These are phyloP conservation scores for Trichophaea hybrida DNA, from an alignment of 2,329 filamentous ascomycete species.

Conservation along the genomic window DNA sequence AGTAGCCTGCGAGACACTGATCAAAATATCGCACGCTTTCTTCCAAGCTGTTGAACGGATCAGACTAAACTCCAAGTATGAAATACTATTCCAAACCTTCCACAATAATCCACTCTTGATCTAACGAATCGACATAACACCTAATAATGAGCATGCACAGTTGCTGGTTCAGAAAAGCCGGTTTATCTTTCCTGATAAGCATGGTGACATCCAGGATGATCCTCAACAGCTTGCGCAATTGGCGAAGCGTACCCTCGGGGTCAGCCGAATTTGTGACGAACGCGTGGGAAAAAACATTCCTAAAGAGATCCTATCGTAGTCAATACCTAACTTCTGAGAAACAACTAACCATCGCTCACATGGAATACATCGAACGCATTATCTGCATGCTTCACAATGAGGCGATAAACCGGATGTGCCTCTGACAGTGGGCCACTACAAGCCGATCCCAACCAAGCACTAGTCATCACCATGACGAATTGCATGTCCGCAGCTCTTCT, in stretches of 20 bases:
- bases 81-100: conserved; percentile 6
- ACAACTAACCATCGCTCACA: conserved; percentile 5
- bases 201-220: conserved; percentile 4
- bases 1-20: neutral
- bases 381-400: conserved; percentile 8
- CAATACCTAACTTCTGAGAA: neutral
- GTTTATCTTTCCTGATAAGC: conserved; percentile 1
- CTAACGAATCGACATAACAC: conserved; percentile 12
- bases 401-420: conserved; percentile 6
- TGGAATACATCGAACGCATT: conserved; percentile 10
- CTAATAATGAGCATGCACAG: conserved; percentile 10
- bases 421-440: neutral
- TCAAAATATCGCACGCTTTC: conserved; percentile 8
- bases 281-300: conserved; percentile 6
- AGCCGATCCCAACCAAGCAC: conserved; percentile 8
- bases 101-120: conserved; percentile 13
- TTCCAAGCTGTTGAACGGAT: conserved; percentile 11
- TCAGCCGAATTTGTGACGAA: conserved; percentile 5
- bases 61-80: too few relatives aligned
- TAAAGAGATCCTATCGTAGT: conserved; percentile 13
- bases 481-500: conserved; percentile 12
- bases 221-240: conserved; percentile 4
- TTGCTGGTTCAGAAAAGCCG: neutral
- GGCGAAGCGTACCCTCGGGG: neutral
- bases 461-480: conserved; percentile 15